Conservation (phyloP, 345 rosid genomes). For the Acer campestre region DNA sequence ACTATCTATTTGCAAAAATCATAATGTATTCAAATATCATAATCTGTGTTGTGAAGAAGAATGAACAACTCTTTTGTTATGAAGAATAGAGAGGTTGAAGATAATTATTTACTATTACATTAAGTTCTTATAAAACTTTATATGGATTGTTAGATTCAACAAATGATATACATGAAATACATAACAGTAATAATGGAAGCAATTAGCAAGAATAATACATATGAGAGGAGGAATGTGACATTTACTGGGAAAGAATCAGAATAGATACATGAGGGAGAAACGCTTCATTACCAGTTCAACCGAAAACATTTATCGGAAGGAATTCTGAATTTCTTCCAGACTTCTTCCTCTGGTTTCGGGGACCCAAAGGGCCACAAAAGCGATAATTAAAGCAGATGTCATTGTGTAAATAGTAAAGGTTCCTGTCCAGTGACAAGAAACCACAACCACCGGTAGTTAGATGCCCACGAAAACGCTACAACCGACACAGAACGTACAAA, state of each 20-base stretch:
- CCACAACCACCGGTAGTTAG: background rate
- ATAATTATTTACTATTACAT: background rate
- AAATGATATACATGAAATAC: background rate
- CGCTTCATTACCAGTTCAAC: background rate
- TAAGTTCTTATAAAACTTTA: background rate
- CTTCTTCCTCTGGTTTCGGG: conserved; percentile 78
- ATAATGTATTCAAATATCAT: background rate
- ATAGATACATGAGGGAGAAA: background rate
- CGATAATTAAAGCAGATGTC: conserved; percentile 38
- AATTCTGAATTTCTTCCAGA: conserved; percentile 72
- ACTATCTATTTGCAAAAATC: background rate
- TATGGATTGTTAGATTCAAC: background rate
- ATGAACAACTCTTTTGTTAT: conserved; percentile 4
- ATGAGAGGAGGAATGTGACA: background rate
- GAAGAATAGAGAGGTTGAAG: background rate
- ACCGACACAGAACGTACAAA: background rate
- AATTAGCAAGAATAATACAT: background rate
- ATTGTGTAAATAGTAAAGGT: no score
- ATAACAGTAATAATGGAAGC: background rate
- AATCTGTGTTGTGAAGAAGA: background rate
- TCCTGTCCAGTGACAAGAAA: background rate
- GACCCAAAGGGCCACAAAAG: conserved; percentile 51
- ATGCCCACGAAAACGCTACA: background rate
- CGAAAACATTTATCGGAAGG: conserved; percentile 53
- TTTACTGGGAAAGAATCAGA: background rate